Percentiles rank a stretch among this genome's conserved stretches.
Evolutionary conservation across 73 alveolate species (phyloP).

Genomic region (Uronychia binucleata): DNA sequence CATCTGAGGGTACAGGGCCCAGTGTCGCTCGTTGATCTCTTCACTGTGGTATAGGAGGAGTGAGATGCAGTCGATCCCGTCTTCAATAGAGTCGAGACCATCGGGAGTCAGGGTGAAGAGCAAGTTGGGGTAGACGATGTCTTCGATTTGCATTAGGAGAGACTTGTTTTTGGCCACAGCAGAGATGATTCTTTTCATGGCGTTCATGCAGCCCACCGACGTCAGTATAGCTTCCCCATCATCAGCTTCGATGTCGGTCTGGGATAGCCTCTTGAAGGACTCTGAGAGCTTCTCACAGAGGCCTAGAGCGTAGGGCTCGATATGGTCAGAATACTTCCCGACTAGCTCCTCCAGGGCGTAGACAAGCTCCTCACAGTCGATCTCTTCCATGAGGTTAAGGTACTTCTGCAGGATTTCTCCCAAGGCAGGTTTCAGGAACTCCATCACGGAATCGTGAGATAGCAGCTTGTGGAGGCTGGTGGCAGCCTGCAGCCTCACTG

Average conservation of each 20-base stretch:
- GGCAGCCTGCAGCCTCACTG: slow-evolving; percentile 85
- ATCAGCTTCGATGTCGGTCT: slow-evolving; percentile 60
- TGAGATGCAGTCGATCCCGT: slow-evolving; percentile 80
- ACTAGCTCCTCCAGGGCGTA: slow-evolving; percentile 90
- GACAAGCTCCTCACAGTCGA: slow-evolving; percentile 85
- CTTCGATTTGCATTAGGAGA: slow-evolving; percentile 37
- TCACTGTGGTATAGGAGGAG: slow-evolving; percentile 73
- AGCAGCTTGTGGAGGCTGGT: slow-evolving; percentile 63
- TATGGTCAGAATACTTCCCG: slow-evolving; percentile 64
- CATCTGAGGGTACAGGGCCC: slow-evolving; percentile 44
- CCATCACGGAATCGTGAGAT: slow-evolving; percentile 56
- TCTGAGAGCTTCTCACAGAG: slow-evolving; percentile 62
- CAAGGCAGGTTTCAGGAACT: slow-evolving; percentile 64
- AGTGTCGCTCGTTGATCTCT: slow-evolving; percentile 33
- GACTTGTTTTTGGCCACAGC: slow-evolving; percentile 46
- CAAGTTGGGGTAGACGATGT: slow-evolving; percentile 54
- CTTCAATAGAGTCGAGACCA: slow-evolving; percentile 75
- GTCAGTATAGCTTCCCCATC: slow-evolving; percentile 75
- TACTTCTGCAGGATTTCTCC: slow-evolving; percentile 66
- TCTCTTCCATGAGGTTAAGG: slow-evolving; percentile 75
- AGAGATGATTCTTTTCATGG: slow-evolving; percentile 77
- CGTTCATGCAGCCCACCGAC: slow-evolving; percentile 81
- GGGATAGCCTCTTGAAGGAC: slow-evolving; percentile 57
- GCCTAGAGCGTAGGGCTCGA: slow-evolving; percentile 83
- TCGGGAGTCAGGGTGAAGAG: slow-evolving; percentile 63